Evolutionary conservation across 2,329 filamentous ascomycete genomes (phyloP).

Genomic region (Nemania sp.): DNA sequence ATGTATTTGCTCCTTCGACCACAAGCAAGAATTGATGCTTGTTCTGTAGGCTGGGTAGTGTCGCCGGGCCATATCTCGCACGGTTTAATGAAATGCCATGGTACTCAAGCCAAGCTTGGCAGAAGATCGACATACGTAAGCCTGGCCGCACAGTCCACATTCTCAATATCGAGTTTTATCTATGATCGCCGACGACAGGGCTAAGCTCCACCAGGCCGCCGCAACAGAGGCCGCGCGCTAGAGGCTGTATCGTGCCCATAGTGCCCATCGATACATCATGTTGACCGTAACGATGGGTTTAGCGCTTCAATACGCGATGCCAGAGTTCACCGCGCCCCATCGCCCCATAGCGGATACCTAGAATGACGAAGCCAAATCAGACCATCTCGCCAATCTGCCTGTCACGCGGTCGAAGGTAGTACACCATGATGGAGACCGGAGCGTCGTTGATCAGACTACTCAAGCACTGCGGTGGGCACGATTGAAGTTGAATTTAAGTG

Average conservation of each 20-base stretch:
- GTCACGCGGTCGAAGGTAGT: slow-evolving; percentile 19
- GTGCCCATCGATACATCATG: background rate
- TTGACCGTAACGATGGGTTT: slow-evolving; percentile 7
- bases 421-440: slow-evolving; percentile 9
- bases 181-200: slow-evolving; percentile 10
- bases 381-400: slow-evolving; percentile 24
- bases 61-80: slow-evolving; percentile 20
- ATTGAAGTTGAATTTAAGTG: slow-evolving; percentile 20
- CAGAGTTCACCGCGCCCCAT: slow-evolving; percentile 9
- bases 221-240: slow-evolving; percentile 6
- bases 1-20: slow-evolving; percentile 6
- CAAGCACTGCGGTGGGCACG: slow-evolving; percentile 2
- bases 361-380: slow-evolving; percentile 15
- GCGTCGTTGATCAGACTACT: slow-evolving; percentile 8
- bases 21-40: too few relatives aligned
- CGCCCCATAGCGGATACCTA: slow-evolving; percentile 7
- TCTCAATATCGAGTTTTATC: slow-evolving; percentile 2
- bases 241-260: slow-evolving; percentile 9
- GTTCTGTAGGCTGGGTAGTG: slow-evolving; percentile 13
- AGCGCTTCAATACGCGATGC: slow-evolving; percentile 9
- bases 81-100: slow-evolving; percentile 1
- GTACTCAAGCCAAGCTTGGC: slow-evolving; percentile 3
- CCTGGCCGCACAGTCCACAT: slow-evolving; percentile 2
- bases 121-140: background rate
- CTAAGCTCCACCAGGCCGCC: slow-evolving; percentile 15